Conservation (phyloP, 805 yeast genomes). For the Myxozyma lipomycoides region DNA sequence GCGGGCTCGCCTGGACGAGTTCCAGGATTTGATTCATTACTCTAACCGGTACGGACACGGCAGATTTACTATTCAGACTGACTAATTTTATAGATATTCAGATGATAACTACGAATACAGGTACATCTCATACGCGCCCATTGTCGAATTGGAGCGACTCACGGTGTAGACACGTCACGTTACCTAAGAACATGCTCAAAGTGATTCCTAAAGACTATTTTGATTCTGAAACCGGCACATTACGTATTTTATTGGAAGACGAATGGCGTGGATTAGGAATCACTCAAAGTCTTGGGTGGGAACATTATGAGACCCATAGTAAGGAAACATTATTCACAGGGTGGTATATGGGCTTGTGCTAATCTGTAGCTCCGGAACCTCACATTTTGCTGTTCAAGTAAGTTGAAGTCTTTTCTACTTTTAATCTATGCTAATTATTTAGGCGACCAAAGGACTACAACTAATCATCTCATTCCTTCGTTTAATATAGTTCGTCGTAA, state of each 20-base stretch:
- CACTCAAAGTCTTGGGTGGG: conserved; percentile 97
- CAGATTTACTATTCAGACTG: not conserved
- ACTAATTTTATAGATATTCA: conserved; percentile 77
- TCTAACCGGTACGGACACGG: conserved; percentile 58
- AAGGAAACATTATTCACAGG: conserved; percentile 15
- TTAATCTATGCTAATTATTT: not conserved
- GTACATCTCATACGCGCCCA: conserved; percentile 31
- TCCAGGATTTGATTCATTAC: conserved; percentile 90
- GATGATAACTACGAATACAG: conserved; percentile 88
- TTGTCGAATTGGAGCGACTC: not conserved
- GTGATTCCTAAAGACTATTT: conserved; percentile 92
- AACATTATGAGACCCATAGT: conserved; percentile 88
- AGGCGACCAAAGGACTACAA: conserved; percentile 6
- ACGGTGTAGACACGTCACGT: conserved; percentile 91
- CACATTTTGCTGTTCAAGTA: conserved; percentile 81
- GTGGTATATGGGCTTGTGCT: conserved; percentile 25
- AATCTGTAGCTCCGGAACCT: conserved; percentile 78
- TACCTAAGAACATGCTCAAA: conserved; percentile 93
- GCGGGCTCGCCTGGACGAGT: conserved; percentile 80
- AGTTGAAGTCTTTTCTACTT: not conserved
- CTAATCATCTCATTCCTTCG: too few relatives aligned
- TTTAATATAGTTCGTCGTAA: too few relatives aligned
- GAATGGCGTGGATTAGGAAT: conserved; percentile 99
- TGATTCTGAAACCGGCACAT: conserved; percentile 87
- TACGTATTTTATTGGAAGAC: conserved; percentile 84